Evolutionary conservation across 179 eudicot species (phyloP), one percentile per base, ranked within the genome.

Genomic region (Camellia oleifera): DNA sequence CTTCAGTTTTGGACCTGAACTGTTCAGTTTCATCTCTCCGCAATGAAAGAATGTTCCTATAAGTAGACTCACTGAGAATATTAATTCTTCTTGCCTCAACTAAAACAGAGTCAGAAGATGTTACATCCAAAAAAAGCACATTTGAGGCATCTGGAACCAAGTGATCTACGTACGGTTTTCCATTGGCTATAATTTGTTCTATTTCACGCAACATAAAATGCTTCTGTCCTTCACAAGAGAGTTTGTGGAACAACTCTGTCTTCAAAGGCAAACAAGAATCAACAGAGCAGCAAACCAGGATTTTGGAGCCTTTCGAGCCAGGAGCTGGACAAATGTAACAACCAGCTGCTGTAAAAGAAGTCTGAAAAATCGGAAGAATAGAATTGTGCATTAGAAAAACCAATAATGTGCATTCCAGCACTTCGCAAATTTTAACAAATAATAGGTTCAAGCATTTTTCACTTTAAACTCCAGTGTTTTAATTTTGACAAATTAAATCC

Each of bases 321-420:
- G 99, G 98, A 85, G 94, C 91, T 32, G 99, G 87, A 85, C 97
- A 91, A 79, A 96, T 92, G 85, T 91, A 94, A 89, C 98, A 92
- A 79, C 98, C 93, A 69, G 98, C 97, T 77, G 94, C 97, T 69
- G 98, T 91, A 73, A 94, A 81, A 79, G 92, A 88, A 74, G 94
- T 85, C 99, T 96, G 91, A 85, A 87, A 67, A 64, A 78, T 76
- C 56, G 79, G 72, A 60, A 74, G 58, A 79, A 52, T 40, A 77
- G 14, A 54, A 46, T 42, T 4, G 46, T 44, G 45, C 64, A 63
- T 65, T 46, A 69, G 40, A 42, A 12, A 56, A 76, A 64, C 79
- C 61, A 76, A 14, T 17, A 71, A 48, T 20, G 5, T 46, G 54
- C 58, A 40, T 71, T 50, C 40, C 4, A n/a, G 58, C 44, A 50